Base-by-base conservation (phyloP, 306 rosid species). In the Dalbergia oliveri region DNA sequence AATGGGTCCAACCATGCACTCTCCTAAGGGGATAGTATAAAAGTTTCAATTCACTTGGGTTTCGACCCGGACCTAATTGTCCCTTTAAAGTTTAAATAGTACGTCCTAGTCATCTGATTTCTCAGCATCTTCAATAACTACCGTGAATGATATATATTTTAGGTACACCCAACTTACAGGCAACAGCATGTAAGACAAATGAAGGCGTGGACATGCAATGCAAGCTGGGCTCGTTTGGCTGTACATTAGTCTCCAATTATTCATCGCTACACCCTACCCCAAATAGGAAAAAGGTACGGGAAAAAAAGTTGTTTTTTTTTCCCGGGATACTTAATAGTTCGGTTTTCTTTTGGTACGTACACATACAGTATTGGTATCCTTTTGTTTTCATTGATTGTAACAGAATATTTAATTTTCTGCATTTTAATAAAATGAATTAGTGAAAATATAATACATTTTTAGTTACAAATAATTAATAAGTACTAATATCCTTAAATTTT, bases 141-240 rank as follows among this genome's bases (percentile, higher is more conserved):
- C 8, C 37, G 33, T 59, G 37, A 5, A 9, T 0, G 3, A 10
- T 23, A 4, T 23, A 11, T 56, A 2, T 53, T 53, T 53, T n/a
- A 15, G 19, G 61, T 56, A 16, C 23, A 16, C 16, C 26, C 61
- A 51, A 14, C 58, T 14, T 21, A 15, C 8, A 14, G 16, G 58
- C 61, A 56, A 56, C 31, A 8, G 61, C 61, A 56, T 5, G 10
- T 16, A 56, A 16, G 61, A 56, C 60, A 56, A 56, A 56, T 56
- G 21, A 16, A 16, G 61, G 61, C 61, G 61, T 56, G 61, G 61
- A 56, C 61, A 56, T 56, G 61, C 61, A 56, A 56, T 56, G 61
- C 26, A 6, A 56, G 61, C 61, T 56, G 61, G 16, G 26, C 26
- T 56, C 11, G 4, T 56, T 16, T 56, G 61, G 61, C 60, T n/a